phyloP scores from a whole-genome alignment of 2,329 filamentous ascomycete genomes.

The Cladophialophora yegresii region DNA sequence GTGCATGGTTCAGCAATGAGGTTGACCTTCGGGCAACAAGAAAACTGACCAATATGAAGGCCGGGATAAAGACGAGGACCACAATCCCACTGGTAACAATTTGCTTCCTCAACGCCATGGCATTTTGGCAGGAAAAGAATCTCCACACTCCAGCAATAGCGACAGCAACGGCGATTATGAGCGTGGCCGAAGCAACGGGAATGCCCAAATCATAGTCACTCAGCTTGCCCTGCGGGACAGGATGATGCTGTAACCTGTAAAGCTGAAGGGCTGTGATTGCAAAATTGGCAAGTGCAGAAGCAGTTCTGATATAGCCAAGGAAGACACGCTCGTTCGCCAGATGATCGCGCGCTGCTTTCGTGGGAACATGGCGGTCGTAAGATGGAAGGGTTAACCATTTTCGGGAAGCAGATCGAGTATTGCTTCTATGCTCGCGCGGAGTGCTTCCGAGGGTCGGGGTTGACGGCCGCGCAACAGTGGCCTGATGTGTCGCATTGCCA shows the following conservation, averaged over 20 bases:
- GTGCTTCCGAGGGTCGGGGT: neutral
- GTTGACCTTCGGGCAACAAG: no score
- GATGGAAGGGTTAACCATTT: neutral
- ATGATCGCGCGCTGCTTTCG: conserved; percentile 19
- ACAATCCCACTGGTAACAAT: conserved; percentile 19
- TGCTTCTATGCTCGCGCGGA: neutral
- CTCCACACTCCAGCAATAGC: conserved; percentile 16
- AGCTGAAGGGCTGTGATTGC: conserved; percentile 22
- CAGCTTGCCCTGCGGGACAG: conserved; percentile 6
- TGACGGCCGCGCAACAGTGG: neutral
- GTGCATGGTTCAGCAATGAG: neutral
- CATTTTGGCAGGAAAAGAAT: conserved; percentile 23
- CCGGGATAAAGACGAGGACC: conserved; percentile 11
- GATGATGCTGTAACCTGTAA: conserved; percentile 19
- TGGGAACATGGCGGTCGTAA: conserved; percentile 9
- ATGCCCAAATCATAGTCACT: conserved; percentile 22
- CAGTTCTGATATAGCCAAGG: conserved; percentile 24
- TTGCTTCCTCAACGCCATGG: conserved; percentile 11
- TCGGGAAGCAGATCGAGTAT: neutral
- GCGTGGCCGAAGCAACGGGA: conserved; percentile 14
- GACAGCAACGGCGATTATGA: conserved; percentile 14
- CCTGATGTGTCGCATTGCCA: neutral
- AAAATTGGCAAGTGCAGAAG: conserved; percentile 20
- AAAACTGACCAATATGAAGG: conserved; percentile 8
- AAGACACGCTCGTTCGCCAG: conserved; percentile 29